Base-by-base conservation (phyloP, 1,284 basidiomycete species). In the Testicularia cyperi region DNA sequence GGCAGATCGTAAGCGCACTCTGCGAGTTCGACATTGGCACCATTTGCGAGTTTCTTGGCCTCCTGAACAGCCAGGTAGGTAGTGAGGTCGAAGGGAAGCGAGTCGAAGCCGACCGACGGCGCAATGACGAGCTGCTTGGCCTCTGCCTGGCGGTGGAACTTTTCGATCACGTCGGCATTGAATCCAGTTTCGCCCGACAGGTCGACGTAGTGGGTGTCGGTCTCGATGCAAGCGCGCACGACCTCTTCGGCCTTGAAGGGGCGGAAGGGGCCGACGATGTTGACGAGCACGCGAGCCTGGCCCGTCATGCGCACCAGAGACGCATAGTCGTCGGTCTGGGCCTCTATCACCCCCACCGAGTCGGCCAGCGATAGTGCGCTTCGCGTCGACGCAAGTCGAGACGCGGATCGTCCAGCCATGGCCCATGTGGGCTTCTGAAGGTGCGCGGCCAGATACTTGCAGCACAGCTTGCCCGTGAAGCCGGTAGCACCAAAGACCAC, bases 31-130 rank as follows among this genome's bases (percentile, higher is more conserved):
- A 69, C 49, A 5, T 38, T 42, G 20, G 48, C 44, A 13, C 26
- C 38, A 26, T 77, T 70, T 2, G 77, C 78, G 10, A 78, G 56
- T n/a, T 73, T 62, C 63, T 83, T 81, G 40, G 82, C 77, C 1
- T 79, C 81, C 38, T 78, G 78, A 25, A 81, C 82, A 12, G 82
- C 79, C 37, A 87, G 78, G 75, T 82, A 85, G 1, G 83, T 82
- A 6, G 80, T 74, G 18, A 85, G 72, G 72, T 89, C 88, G 12
- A 68, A 65, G n/a, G 74, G 78, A 36, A 67, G 74, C 14, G 85
- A 86, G 75, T 89, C 88, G 55, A 86, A 82, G 0, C 86, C 88
- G 49, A 83, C 86, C 3, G 82, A 80, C 10, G 85, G 85, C 7
- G 89, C 80, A 52, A 91, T 85, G 52, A 85, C 81, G 1, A 87